A percentile compares a stretch with the other conserved stretches of the same genome.
Evolutionary conservation across 352 stramenopile species (phyloP).

Genomic region (Globisporangium apiculatum): DNA sequence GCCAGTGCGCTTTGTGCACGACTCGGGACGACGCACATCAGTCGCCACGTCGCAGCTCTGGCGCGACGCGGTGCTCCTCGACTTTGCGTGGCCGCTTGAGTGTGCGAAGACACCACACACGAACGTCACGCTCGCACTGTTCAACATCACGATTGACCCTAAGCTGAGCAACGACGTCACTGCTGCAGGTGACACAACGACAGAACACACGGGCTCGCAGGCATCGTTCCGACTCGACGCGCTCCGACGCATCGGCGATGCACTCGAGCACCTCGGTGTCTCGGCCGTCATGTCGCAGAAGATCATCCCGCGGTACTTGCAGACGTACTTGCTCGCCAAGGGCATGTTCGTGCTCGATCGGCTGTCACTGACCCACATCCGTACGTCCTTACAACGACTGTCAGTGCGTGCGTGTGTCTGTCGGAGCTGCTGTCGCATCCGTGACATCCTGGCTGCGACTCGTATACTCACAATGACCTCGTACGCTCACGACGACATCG

Average conservation of each 20-base stretch:
- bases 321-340: slow-evolving; percentile 27
- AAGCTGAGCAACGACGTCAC: slow-evolving; percentile 7
- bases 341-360: slow-evolving; percentile 42
- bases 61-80: slow-evolving; percentile 37
- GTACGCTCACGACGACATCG: neutral
- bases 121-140: slow-evolving; percentile 34
- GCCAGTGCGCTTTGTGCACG: slow-evolving; percentile 40
- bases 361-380: slow-evolving; percentile 39
- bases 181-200: neutral
- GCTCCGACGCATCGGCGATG: slow-evolving; percentile 25
- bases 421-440: no score
- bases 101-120: slow-evolving; percentile 11
- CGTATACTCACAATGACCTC: no score
- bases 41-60: slow-evolving; percentile 26
- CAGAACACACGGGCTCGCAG: slow-evolving; percentile 4
- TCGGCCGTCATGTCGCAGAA: slow-evolving; percentile 48
- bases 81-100: slow-evolving; percentile 25
- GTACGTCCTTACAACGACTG: slow-evolving; percentile 19
- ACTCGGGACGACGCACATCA: slow-evolving; percentile 12
- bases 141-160: slow-evolving; percentile 54
- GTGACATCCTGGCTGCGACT: no score
- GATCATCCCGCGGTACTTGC: slow-evolving; percentile 39
- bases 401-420: neutral
- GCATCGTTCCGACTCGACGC: slow-evolving; percentile 21
- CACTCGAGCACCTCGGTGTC: slow-evolving; percentile 22